These are phyloP conservation scores for Hyphopichia khmerensis DNA, from an alignment of 1,139 yeast genomes.

Conservation along the genomic window DNA sequence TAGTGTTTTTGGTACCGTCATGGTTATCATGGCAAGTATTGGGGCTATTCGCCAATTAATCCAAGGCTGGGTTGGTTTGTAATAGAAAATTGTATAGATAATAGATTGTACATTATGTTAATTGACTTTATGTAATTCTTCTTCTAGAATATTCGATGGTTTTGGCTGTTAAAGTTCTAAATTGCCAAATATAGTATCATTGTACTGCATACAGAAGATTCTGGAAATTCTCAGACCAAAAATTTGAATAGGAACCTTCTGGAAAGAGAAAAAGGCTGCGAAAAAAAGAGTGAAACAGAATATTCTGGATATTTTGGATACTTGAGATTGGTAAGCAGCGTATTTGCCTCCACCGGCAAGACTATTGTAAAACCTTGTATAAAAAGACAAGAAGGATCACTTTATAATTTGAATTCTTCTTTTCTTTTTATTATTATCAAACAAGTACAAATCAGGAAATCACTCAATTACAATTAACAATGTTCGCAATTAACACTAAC, in stretches of 20 bases:
- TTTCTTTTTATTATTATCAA: neutral
- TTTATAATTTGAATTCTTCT: neutral
- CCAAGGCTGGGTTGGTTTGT: conserved; percentile 22
- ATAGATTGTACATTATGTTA: too few species aligned
- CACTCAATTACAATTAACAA: conserved; percentile 1
- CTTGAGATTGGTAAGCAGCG: too few species aligned
- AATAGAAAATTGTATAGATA: too few species aligned
- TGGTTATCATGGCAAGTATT: conserved; percentile 69
- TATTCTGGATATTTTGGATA: neutral
- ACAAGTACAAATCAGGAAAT: too few species aligned
- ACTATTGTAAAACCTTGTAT: neutral
- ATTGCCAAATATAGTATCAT: neutral
- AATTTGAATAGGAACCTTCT: neutral
- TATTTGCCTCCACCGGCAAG: neutral
- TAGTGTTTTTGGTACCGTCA: conserved; percentile 67
- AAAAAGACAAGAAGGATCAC: neutral
- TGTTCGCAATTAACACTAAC: conserved; percentile 9
- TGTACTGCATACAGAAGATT: neutral
- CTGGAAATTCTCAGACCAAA: neutral
- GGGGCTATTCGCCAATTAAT: conserved; percentile 30
- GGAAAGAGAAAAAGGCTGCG: neutral
- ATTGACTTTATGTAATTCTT: neutral
- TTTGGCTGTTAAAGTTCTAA: neutral
- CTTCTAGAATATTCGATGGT: neutral
- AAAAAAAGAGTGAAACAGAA: neutral